Evolutionary conservation across 805 yeast genomes (phyloP), one percentile per base, ranked within the genome.

Genomic region (Cyberlindnera nakhonratchasimensis): DNA sequence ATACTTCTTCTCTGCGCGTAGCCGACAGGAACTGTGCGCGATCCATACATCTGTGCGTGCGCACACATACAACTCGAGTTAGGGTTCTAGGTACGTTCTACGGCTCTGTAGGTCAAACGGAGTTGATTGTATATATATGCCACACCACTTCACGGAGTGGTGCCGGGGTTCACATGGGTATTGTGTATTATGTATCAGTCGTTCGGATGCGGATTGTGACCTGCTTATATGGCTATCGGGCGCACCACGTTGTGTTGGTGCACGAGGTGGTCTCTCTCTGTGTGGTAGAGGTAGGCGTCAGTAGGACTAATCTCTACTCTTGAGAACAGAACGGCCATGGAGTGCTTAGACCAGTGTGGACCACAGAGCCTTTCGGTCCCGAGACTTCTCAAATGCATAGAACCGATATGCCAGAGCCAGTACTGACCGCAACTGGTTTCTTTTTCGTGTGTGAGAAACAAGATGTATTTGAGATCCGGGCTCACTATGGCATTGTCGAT

Each of bases 401-500:
- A 40, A 2, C 46, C 51, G 21, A 66, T 59, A 40, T 70, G 61
- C 42, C 68, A 63, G 4, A 70, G 54, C 67, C 71, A 73, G 49
- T 66, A 71, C 2, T 66, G 42, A 2, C 71, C 73, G 43, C 62
- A 64, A 6, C 64, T 54, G 1, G 77, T 71, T 43, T 72, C 76
- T 54, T 78, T 67, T 75, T 77, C 73, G 48, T 80, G 76, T 0
- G 89, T 77, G 40, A 75, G 71, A 14, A 85, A 59, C 17, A 85
- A 55, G 0, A 86, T 81, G 47, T 64, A 67, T 26, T 66, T 60
- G 57, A 85, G 67, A 61, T 84, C 75, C 23, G 89, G 86, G 23
- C 89, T 81, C 4, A 88, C 83, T 1, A 66, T 67, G 16, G 82
- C 65, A 14, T 65, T 64, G 39, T 79, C 80, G 22, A 85, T 74